These are phyloP conservation scores for Metschnikowia anglica DNA, from an alignment of 805 yeast species.

Conservation along the genomic window DNA sequence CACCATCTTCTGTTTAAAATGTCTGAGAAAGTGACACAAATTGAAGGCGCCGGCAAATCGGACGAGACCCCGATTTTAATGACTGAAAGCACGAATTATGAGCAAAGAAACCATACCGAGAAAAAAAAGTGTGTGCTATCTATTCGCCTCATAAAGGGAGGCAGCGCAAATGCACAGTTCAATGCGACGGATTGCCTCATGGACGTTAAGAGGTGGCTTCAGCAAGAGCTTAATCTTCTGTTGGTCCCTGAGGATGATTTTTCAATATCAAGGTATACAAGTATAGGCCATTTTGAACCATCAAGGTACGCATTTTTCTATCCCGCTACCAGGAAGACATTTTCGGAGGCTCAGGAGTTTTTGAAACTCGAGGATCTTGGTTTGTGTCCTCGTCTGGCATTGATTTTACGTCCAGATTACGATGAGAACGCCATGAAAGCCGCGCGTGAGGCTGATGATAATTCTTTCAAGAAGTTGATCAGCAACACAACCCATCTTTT, in stretches of 20 bases:
- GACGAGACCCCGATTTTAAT: too few species aligned
- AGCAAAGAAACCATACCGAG: neutral
- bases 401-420: constrained; percentile 65
- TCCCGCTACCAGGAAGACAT: constrained; percentile 51
- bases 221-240: constrained; percentile 13
- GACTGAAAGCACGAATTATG: neutral
- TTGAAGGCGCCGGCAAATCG: neutral
- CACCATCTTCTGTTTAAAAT: neutral
- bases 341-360: constrained; percentile 51
- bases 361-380: constrained; percentile 52
- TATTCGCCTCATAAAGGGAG: constrained; percentile 18
- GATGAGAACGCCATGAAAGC: constrained; percentile 24
- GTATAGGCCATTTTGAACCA: constrained; percentile 49
- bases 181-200: constrained; percentile 11
- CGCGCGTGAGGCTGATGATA: constrained; percentile 12
- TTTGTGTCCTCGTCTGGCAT: constrained; percentile 68
- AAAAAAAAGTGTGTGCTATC: constrained; percentile 12
- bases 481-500: constrained; percentile 8
- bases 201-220: constrained; percentile 22
- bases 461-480: constrained; percentile 2
- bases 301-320: constrained; percentile 42
- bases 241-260: constrained; percentile 16
- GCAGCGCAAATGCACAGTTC: constrained; percentile 12
- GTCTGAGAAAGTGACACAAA: neutral
- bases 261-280: constrained; percentile 8